phyloP scores from a whole-genome alignment of 192 early-diverging fungal species.

The Blastocladiella britannica region DNA sequence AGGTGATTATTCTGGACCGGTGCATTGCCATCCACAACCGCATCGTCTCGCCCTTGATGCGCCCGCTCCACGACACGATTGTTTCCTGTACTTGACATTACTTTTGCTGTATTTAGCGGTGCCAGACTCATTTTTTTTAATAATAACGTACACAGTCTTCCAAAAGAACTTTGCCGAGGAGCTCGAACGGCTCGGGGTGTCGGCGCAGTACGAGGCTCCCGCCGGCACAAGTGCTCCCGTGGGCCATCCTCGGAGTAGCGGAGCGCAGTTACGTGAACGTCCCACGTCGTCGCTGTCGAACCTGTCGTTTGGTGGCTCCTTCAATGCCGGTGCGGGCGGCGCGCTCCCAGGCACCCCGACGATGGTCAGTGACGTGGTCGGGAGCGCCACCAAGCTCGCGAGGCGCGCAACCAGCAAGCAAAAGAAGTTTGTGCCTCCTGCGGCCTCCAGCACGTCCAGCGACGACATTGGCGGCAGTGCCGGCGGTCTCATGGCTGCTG shows the following conservation, averaged over 20 bases:
- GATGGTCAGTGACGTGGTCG: background rate
- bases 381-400: background rate
- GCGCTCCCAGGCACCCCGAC: background rate
- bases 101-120: constrained; percentile 1
- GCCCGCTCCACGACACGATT: constrained; percentile 44
- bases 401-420: background rate
- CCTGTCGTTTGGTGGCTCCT: background rate
- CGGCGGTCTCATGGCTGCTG: background rate
- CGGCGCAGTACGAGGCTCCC: background rate
- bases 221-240: no score
- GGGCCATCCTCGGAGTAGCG: no score
- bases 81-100: constrained; percentile 17
- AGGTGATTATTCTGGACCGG: constrained; percentile 35
- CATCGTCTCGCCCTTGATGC: constrained; percentile 40
- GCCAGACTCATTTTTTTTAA: background rate
- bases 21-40: constrained; percentile 38
- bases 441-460: background rate
- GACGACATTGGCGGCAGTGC: background rate
- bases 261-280: no score
- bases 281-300: background rate
- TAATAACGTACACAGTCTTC: constrained; percentile 19
- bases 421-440: no score
- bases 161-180: constrained; percentile 45
- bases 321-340: background rate
- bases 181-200: constrained; percentile 14